Base-by-base conservation (phyloP, 108 stramenopile genomes). In the Fragilariopsis cylindrus region DNA sequence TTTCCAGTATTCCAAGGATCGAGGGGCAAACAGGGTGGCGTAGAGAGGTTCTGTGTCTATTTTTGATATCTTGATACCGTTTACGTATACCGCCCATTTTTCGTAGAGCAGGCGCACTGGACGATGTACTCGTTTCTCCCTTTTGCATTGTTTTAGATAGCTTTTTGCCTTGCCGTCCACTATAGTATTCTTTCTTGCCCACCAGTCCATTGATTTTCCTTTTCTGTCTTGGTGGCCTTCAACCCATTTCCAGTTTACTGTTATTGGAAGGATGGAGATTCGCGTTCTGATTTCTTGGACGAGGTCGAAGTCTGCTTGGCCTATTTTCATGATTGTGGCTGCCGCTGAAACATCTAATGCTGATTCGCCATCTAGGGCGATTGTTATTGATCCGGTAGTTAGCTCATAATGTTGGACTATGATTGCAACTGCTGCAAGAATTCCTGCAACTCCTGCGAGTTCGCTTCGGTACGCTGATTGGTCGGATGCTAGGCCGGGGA, bases 211-310 rank as follows among this genome's bases (percentile, higher is more conserved):
- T n/a, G 8, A 12, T n/a, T 44, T 44, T 66, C 65, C 65, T 9
- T 45, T 41, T 66, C 47, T 45, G 12, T 12, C 15, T 66, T 66
- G 65, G 65, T 66, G 65, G 12, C 65, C 65, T 45, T 66, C 65
- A 21, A 66, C 65, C 65, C 65, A n/a, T 45, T 45, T 41, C 42
- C 42, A 66, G 1, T 41, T 39, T 44, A 66, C 16, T 21, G 15
- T 11, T 9, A 66, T 44, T 12, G 65, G 65, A 21, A 66, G 65
- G 12, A 21, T 39, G 7, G 15, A 11, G 12, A 39, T 7, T 44
- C 15, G 15, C 7, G 9, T 41, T 9, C 65, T 41, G 9, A 45
- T 45, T 12, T 7, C 9, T 45, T n/a, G 11, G 15, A 66, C 13
- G 9, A 66, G 65, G 43, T 66, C 65, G 30, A 44, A 66, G 39